Evolutionary conservation across 805 yeast genomes (phyloP), one percentile per base, ranked within the genome.

Genomic region (Vanderwaltozyma tropicalis): DNA sequence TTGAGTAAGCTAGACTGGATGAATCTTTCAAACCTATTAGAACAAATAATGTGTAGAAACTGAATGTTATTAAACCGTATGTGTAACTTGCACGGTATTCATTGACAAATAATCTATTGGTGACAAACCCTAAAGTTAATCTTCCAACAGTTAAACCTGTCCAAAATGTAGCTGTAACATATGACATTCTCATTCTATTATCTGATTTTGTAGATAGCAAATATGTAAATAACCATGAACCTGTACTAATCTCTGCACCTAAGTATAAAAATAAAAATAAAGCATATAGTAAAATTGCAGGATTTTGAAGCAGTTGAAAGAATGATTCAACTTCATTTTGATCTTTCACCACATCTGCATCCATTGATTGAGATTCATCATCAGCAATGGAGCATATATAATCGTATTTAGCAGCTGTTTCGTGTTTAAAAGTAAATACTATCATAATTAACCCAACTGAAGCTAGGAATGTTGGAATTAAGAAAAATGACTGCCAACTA

Each of bases 121-220:
- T 74, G 8, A 67, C 71, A 50, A 75, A 73, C 1, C 80, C 80
- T 8, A 80, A 57, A 4, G 64, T 44, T 31, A 80, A 56, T 42
- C 89, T 62, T 0, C 89, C 89, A 13, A 69, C 42, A 0, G 87
- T 76, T 16, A 80, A 54, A 0, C 89, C 89, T 18, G 71, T 69
- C 87, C 87, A 80, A 50, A 71, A 80, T 13, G 83, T 79, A 5
- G 85, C 71, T 0, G 80, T 75, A 12, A 78, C 74, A 48, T 73
- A 77, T 8, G 86, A 80, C 50, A 76, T 71, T 16, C 62, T 53
- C 1, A 62, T 47, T 24, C 62, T 62, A 34, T 64, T 60, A 14
- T 76, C 76, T 13, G 66, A 57, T 40, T 81, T 69, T 37, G 75
- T 70, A 19, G 68, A 71, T 30, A 76, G 62, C 39, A 81, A 57